A percentile compares a stretch with the other conserved stretches of the same genome.
Conservation (phyloP, 306 rosid genomes). For the Fragaria ananassa region DNA sequence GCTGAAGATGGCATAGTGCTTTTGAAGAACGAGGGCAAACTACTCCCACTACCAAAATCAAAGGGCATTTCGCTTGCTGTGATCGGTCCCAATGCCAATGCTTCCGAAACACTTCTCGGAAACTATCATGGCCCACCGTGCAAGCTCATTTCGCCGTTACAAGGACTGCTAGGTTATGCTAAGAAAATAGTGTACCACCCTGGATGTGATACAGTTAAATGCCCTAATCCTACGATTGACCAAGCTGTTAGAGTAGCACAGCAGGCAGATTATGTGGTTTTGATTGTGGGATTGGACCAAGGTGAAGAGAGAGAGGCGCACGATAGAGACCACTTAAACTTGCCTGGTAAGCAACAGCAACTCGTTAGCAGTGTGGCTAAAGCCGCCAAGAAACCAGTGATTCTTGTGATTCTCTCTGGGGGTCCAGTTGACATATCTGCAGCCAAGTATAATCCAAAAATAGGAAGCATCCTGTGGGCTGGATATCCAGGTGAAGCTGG, state of each 20-base stretch:
- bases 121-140: slow-evolving; percentile 90
- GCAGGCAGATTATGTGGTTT: slow-evolving; percentile 62
- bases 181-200: slow-evolving; percentile 44
- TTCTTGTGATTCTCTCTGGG: slow-evolving; percentile 74
- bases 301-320: slow-evolving; percentile 63
- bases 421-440: slow-evolving; percentile 84
- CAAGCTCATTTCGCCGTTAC: slow-evolving; percentile 48
- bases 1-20: slow-evolving; percentile 88
- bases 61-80: slow-evolving; percentile 59
- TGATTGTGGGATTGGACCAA: slow-evolving; percentile 90
- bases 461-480: slow-evolving; percentile 93
- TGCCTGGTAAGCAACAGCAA: slow-evolving; percentile 74
- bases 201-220: slow-evolving; percentile 63
- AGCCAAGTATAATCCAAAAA: slow-evolving; percentile 51
- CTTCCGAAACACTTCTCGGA: slow-evolving; percentile 59
- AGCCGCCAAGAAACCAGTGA: slow-evolving; percentile 63
- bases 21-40: slow-evolving; percentile 58
- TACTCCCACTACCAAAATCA: slow-evolving; percentile 69
- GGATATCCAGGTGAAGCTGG: slow-evolving; percentile 95
- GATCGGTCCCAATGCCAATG: slow-evolving; percentile 81
- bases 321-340: slow-evolving; percentile 57
- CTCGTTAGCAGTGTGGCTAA: slow-evolving; percentile 59
- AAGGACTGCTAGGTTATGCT: slow-evolving; percentile 53
- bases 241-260: slow-evolving; percentile 57
- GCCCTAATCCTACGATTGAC: slow-evolving; percentile 45